phyloP scores from a whole-genome alignment of 805 yeast genomes.

The Saccharomycopsis sp. region DNA sequence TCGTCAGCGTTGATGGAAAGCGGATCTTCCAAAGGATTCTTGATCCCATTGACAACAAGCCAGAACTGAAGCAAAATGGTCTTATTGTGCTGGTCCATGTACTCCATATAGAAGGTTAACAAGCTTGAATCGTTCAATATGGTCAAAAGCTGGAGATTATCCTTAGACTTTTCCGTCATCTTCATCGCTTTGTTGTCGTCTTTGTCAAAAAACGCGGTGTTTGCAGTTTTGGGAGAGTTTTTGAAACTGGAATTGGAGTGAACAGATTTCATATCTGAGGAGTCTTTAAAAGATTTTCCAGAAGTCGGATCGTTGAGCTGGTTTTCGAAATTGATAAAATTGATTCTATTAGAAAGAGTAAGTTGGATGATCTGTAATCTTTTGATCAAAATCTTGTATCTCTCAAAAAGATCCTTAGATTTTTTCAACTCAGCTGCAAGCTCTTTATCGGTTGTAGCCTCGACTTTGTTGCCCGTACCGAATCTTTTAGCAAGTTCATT shows the following conservation, averaged over 20 bases:
- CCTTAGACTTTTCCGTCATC: background rate
- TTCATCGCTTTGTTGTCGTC: slow-evolving; percentile 2
- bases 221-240: background rate
- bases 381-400: slow-evolving; percentile 15
- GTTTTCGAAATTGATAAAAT: slow-evolving; percentile 12
- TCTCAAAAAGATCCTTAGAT: slow-evolving; percentile 8
- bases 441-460: background rate
- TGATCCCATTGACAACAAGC: slow-evolving; percentile 58
- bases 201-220: background rate
- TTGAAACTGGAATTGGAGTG: background rate
- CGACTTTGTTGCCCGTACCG: background rate
- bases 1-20: slow-evolving; percentile 17
- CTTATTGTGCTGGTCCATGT: slow-evolving; percentile 45
- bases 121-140: slow-evolving; percentile 43
- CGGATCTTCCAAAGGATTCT: slow-evolving; percentile 60
- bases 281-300: background rate
- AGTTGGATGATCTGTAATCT: slow-evolving; percentile 20
- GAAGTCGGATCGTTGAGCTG: slow-evolving; percentile 2
- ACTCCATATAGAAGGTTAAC: slow-evolving; percentile 44
- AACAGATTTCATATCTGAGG: slow-evolving; percentile 4
- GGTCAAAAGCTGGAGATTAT: slow-evolving; percentile 32
- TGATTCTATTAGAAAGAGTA: slow-evolving; percentile 18
- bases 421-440: background rate
- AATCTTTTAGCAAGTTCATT: background rate
- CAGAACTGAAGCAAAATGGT: slow-evolving; percentile 51